Conservation (phyloP, 371 early-diverging fungal species). For the Haplosporangium sp. region DNA sequence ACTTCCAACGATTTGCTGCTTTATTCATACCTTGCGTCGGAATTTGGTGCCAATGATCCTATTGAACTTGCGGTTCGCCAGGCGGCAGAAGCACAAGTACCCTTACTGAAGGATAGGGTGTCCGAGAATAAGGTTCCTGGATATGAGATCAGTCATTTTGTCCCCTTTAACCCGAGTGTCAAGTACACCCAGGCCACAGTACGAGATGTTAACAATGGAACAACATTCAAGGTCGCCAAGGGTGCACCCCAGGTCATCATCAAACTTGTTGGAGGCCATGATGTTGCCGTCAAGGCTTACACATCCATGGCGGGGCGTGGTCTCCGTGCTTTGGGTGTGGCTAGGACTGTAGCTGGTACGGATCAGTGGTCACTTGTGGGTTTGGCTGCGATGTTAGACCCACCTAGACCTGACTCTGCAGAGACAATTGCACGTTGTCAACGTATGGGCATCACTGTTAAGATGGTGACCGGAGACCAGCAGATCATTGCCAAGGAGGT, state of each 20-base stretch:
- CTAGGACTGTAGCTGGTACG: slow-evolving; percentile 75
- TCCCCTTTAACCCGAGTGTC: slow-evolving; percentile 87
- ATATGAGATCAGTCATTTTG: slow-evolving; percentile 82
- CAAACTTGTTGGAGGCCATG: slow-evolving; percentile 81
- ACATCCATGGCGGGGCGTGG: slow-evolving; percentile 83
- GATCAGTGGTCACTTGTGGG: slow-evolving; percentile 75
- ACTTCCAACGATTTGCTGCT: slow-evolving; percentile 82
- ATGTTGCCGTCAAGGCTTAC: slow-evolving; percentile 76
- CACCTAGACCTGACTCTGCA: slow-evolving; percentile 85
- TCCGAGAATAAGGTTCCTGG: slow-evolving; percentile 76
- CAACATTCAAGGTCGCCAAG: slow-evolving; percentile 84
- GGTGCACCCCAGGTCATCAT: slow-evolving; percentile 93
- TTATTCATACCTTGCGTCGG: slow-evolving; percentile 83
- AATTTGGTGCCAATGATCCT: slow-evolving; percentile 88
- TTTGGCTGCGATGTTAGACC: slow-evolving; percentile 84
- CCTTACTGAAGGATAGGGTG: slow-evolving; percentile 63
- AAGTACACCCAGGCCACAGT: slow-evolving; percentile 90
- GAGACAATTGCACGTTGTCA: slow-evolving; percentile 73
- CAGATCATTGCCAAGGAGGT: slow-evolving; percentile 85
- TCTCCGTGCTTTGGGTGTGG: slow-evolving; percentile 90
- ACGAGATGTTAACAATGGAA: slow-evolving; percentile 69
- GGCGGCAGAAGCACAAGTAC: slow-evolving; percentile 79
- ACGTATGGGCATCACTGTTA: slow-evolving; percentile 76
- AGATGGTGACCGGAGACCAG: slow-evolving; percentile 91
- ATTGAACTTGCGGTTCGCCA: slow-evolving; percentile 87